Evolutionary conservation across 2,329 filamentous ascomycete species (phyloP).

Genomic region (Zasmidium citrigriseum): DNA sequence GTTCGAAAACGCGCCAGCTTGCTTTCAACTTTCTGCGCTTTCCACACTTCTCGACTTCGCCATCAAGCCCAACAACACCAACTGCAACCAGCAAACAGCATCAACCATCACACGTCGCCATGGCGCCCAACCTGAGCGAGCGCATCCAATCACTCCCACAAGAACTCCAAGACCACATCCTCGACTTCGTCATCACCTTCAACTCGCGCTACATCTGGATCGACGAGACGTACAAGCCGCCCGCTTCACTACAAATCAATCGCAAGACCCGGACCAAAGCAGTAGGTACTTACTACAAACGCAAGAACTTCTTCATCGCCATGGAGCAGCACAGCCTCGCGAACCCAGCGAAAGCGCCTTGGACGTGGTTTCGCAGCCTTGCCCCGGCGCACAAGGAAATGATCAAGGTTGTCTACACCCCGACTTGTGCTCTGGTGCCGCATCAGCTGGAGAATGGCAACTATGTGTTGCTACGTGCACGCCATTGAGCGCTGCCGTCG

Average conservation of each 20-base stretch:
- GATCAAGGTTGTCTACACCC: too few species aligned
- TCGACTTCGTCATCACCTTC: background rate
- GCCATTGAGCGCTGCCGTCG: too few species aligned
- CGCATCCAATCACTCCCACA: conserved; percentile 3
- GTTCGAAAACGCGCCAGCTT: background rate
- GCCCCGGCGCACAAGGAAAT: too few species aligned
- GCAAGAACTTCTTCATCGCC: too few species aligned
- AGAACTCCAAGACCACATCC: conserved; percentile 9
- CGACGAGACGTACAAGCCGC: background rate
- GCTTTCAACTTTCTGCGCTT: background rate
- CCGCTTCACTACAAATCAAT: background rate
- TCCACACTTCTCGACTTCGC: background rate
- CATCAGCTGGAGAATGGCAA: too few species aligned
- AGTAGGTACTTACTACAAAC: background rate
- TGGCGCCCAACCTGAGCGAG: too few species aligned
- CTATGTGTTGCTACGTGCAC: too few species aligned
- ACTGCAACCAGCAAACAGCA: background rate
- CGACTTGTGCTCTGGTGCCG: too few species aligned
- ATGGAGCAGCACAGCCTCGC: too few species aligned
- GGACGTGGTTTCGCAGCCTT: too few species aligned
- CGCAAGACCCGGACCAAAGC: background rate
- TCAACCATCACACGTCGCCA: too few species aligned
- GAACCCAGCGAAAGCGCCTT: too few species aligned
- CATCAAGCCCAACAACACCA: background rate
- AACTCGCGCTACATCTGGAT: background rate